Conservation (phyloP, 179 eudicot species). For the Beta lomatogona region DNA sequence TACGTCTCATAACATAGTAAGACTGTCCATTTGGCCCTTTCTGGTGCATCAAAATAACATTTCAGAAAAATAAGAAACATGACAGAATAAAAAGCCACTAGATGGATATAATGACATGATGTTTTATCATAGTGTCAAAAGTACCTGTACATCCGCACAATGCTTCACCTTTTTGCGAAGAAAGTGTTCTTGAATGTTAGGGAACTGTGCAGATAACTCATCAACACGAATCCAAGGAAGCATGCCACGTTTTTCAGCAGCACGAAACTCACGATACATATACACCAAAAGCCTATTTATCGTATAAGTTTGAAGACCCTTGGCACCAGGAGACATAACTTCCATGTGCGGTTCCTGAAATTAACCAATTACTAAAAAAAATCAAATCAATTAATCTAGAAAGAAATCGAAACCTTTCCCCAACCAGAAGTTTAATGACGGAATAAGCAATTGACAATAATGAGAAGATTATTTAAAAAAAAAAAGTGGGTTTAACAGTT, state of each 20-base stretch:
- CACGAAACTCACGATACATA: slow-evolving; percentile 87
- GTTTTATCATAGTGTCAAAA: too few relatives aligned
- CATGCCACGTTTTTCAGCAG: slow-evolving; percentile 70
- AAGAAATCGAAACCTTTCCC: too few relatives aligned
- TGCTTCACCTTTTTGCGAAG: slow-evolving; percentile 86
- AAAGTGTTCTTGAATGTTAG: slow-evolving; percentile 63
- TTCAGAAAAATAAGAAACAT: neutral
- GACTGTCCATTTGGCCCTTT: slow-evolving; percentile 72
- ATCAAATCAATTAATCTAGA: too few relatives aligned
- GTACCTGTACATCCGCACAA: slow-evolving; percentile 93
- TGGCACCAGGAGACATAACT: slow-evolving; percentile 86
- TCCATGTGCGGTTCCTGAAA: slow-evolving; percentile 93
- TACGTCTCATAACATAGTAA: slow-evolving; percentile 82
- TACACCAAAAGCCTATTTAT: slow-evolving; percentile 85
- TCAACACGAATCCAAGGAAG: slow-evolving; percentile 83
- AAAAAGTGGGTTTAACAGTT: neutral
- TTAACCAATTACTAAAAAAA: neutral
- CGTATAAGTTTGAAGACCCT: slow-evolving; percentile 67
- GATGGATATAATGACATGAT: neutral
- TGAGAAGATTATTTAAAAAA: too few relatives aligned
- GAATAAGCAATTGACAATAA: too few relatives aligned
- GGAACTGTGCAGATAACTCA: slow-evolving; percentile 79
- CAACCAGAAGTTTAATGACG: too few relatives aligned
- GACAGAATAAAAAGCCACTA: neutral
- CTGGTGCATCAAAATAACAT: slow-evolving; percentile 34